Conservation (phyloP, 2,329 filamentous ascomycete species). For the Salinomyces thailandicus region DNA sequence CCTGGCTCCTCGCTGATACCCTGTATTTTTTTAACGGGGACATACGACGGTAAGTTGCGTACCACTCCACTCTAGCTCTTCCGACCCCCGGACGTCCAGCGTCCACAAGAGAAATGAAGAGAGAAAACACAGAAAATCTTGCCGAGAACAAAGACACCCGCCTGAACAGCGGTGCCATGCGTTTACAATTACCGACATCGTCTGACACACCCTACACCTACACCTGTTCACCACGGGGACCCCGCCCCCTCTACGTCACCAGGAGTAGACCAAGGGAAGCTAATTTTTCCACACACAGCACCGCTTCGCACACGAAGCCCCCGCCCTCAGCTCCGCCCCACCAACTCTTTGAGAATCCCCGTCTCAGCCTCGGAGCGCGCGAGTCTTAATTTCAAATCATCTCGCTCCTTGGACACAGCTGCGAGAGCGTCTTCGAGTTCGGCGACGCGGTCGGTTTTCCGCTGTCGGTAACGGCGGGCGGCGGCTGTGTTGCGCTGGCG, state of each 20-base stretch:
- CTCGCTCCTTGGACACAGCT: conserved; percentile 50
- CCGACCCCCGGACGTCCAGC: no score
- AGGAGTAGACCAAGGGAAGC: no score
- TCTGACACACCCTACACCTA: no score
- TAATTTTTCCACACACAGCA: no score
- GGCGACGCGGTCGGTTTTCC: conserved; percentile 55
- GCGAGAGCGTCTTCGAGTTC: conserved; percentile 52
- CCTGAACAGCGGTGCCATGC: not conserved
- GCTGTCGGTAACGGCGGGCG: conserved; percentile 61
- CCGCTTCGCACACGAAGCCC: not conserved
- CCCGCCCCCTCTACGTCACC: no score
- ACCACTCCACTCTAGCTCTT: no score
- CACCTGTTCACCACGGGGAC: no score
- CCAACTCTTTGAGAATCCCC: conserved; percentile 39
- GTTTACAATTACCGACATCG: not conserved
- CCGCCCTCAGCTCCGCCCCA: conserved; percentile 9
- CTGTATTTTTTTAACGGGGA: no score
- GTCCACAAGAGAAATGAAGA: not conserved
- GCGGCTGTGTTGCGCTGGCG: conserved; percentile 60
- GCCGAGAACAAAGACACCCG: not conserved
- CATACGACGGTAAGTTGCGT: no score
- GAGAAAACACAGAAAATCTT: not conserved
- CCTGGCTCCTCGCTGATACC: no score
- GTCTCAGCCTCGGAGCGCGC: conserved; percentile 56
- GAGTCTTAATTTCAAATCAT: conserved; percentile 52